Evolutionary conservation across 208 protist species (phyloP), one percentile per base, ranked within the genome.

Genomic region (Giardia muris): DNA sequence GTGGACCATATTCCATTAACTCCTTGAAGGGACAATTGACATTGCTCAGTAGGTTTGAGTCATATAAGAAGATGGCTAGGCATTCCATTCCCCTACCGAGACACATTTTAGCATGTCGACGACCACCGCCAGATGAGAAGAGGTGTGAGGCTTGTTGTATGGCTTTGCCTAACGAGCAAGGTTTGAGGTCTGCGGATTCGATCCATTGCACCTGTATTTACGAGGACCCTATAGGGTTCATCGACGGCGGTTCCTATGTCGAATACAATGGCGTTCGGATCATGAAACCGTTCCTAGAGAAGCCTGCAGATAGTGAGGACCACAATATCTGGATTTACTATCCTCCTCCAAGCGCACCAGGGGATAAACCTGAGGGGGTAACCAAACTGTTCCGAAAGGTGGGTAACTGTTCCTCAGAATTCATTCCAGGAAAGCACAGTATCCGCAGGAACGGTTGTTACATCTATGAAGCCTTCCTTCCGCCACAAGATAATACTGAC

Each of bases 311-410:
- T 43, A 44, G 22, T 4, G 86, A 89, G 19, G 42, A 89, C 86
- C 86, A 89, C 45, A 89, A 89, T 89, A 44, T 89, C 42, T 89
- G 42, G 4, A 89, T 89, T 89, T 89, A 89, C 45, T 76, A 76
- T 30, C 57, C 57, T 76, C 57, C 57, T 39, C 57, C 30, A 39
- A 76, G 19, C 10, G 57, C 10, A 30, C 19, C 57, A 76, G 57
- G 57, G 19, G 57, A 76, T 39, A 76, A 76, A 30, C 57, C 57
- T 30, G 42, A 10, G 19, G 86, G 86, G 45, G 42, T 89, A 45
- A 89, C 42, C 19, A 89, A 89, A 43, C 86, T 89, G 3, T 89
- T 89, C 42, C 4, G 86, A 4, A 89, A 89, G 42, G 42, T 89
- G n/a, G 86, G 45, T 46, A 89, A 89, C 45, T 46, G 42, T 19